These are phyloP conservation scores for Yarrowia sp. DNA, from an alignment of 805 yeast species.

Conservation along the genomic window DNA sequence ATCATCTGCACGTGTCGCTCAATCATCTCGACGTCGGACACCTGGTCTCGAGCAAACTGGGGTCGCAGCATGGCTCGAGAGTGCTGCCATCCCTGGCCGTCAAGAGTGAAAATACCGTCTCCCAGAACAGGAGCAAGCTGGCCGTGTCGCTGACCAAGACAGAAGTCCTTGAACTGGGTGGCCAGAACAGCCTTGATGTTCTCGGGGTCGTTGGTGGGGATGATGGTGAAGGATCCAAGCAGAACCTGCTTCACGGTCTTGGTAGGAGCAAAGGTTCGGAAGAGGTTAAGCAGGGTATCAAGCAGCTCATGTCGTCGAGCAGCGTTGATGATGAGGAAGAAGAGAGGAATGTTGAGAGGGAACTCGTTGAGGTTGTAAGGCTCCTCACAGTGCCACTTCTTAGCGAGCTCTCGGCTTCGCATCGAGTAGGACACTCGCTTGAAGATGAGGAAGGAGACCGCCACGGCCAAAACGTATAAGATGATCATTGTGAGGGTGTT, in stretches of 20 bases:
- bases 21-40: constrained; percentile 46
- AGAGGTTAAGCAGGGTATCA: constrained; percentile 3
- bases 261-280: constrained; percentile 20
- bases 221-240: constrained; percentile 22
- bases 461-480: constrained; percentile 36
- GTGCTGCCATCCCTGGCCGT: constrained; percentile 51
- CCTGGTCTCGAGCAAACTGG: constrained; percentile 50
- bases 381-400: constrained; percentile 37
- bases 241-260: constrained; percentile 35
- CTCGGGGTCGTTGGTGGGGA: constrained; percentile 48
- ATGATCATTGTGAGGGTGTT: constrained; percentile 15
- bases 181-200: constrained; percentile 50
- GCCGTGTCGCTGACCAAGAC: constrained; percentile 46
- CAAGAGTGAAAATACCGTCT: constrained; percentile 51
- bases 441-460: constrained; percentile 32
- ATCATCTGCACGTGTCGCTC: constrained; percentile 45
- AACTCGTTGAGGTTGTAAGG: constrained; percentile 30
- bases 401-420: constrained; percentile 20
- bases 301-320: constrained; percentile 23
- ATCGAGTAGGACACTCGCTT: constrained; percentile 2
- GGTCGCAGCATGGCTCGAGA: constrained; percentile 51
- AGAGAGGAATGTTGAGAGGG: constrained; percentile 26
- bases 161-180: constrained; percentile 48
- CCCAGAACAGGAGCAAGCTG: constrained; percentile 49
- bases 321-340: constrained; percentile 27